These are phyloP conservation scores for Lophiostoma macrostomum DNA, from an alignment of 495 filamentous ascomycete genomes.

Conservation along the genomic window DNA sequence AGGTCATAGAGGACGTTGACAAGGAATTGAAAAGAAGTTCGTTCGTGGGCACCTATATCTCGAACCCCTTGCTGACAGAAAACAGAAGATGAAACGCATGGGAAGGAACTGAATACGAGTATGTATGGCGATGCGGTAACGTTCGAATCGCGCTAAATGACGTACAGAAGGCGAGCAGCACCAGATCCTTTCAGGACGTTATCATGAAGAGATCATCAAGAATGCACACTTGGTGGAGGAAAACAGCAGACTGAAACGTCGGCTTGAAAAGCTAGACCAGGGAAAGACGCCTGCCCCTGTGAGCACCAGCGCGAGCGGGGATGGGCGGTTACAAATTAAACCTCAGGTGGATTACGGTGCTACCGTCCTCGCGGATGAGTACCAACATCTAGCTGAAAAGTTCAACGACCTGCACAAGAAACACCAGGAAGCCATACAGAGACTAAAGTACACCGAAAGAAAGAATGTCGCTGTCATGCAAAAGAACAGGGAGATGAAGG, in stretches of 20 bases:
- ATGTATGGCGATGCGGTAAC: not conserved
- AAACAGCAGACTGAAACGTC: constrained; percentile 20
- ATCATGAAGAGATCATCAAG: constrained; percentile 18
- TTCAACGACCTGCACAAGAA: constrained; percentile 27
- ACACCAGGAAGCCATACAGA: constrained; percentile 12
- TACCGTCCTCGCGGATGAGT: constrained; percentile 15
- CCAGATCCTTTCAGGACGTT: constrained; percentile 12
- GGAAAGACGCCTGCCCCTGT: not conserved
- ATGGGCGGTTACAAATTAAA: not conserved
- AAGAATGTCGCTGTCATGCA: constrained; percentile 23
- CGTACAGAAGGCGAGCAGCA: constrained; percentile 22
- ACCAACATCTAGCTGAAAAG: constrained; percentile 28
- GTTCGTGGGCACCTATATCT: too few relatives aligned
- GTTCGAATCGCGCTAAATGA: not conserved
- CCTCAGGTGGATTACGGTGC: not conserved
- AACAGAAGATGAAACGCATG: constrained; percentile 18
- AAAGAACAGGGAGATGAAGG: constrained; percentile 34
- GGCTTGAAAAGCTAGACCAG: not conserved
- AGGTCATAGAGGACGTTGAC: constrained; percentile 17
- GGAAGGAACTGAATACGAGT: constrained; percentile 26
- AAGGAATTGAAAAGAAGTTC: constrained; percentile 28
- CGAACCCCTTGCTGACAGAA: too few relatives aligned
- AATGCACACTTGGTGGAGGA: constrained; percentile 20
- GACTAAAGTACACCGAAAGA: constrained; percentile 17
- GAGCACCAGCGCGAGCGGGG: not conserved